phyloP scores from a whole-genome alignment of 2,329 filamentous ascomycete species.

The Colletotrichum echinochloae region DNA sequence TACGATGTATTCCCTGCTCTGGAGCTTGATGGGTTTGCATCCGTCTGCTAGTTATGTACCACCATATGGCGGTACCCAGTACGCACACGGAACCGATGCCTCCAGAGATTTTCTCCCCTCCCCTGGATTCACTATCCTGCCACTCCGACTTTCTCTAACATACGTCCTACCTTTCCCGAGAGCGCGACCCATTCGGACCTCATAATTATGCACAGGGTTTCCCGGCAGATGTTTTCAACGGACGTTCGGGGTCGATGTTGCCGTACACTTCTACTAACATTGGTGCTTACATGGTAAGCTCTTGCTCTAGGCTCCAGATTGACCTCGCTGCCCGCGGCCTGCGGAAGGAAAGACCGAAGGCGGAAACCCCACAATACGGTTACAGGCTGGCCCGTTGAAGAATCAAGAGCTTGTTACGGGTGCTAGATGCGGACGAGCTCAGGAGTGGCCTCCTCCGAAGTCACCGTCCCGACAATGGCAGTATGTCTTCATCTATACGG shows the following conservation, averaged over 20 bases:
- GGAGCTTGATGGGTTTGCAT: background rate
- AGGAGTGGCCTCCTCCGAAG: background rate
- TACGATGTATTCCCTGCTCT: background rate
- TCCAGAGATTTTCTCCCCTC: background rate
- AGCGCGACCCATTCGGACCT: slow-evolving; percentile 13
- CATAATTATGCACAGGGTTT: background rate
- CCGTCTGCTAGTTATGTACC: slow-evolving; percentile 1
- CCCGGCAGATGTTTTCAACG: background rate
- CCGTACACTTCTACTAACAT: background rate
- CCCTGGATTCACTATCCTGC: background rate
- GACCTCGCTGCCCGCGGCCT: slow-evolving; percentile 16
- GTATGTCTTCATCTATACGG: background rate
- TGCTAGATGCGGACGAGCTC: slow-evolving; percentile 3
- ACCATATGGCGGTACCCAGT: background rate
- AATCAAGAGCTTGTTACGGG: slow-evolving; percentile 1
- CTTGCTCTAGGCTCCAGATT: slow-evolving; percentile 1
- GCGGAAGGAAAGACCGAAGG: background rate
- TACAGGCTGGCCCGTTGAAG: background rate
- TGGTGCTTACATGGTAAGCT: background rate
- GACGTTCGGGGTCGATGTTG: slow-evolving; percentile 28
- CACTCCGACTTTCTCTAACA: slow-evolving; percentile 16
- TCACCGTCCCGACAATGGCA: slow-evolving; percentile 16
- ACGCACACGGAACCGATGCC: background rate
- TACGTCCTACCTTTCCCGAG: background rate
- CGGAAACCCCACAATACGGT: background rate